Base-by-base conservation (phyloP, 2,329 filamentous ascomycete species). In the Penicillium sp. region DNA sequence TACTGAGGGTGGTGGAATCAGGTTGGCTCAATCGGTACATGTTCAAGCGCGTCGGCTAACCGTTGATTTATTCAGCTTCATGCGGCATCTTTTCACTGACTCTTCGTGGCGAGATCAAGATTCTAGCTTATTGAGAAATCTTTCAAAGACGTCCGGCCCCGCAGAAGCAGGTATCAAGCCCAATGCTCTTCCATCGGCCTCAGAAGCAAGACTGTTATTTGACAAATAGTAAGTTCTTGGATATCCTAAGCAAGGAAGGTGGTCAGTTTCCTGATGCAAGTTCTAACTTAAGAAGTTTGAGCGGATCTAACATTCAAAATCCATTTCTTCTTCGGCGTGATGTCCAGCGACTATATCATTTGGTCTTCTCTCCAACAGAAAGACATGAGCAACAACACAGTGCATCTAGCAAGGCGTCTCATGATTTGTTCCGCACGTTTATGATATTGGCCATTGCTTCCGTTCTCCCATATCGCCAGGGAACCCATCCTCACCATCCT, bases 361-460 rank as follows among this genome's bases (percentile, higher is more conserved):
- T 54, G 1, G 49, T 70, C 3, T 73, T 63, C 45, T 16, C 48
- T 5, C 14, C 42, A 3, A 14, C n/a, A 2, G 16, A 42, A 7
- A 22, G 32, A n/a, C 34, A 36, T n/a, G n/a, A 46, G 7, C 31
- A 48, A 38, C 31, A 11, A 8, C 40, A 14, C 8, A 9, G 3
- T 22, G 18, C 21, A 14, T 24, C 16, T 14, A 11, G 14, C 7
- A 24, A 42, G 18, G 14, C 22, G 6, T 29, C 31, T 14, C 68
- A 75, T 40, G 70, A 75, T 44, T 50, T 68, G 0, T 76, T 73
- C 52, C 64, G 69, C 0, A 51, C 69, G 2, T 73, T 72, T 44
- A 75, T 76, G 68, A 67, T 77, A 1, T 65, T 73, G 34, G 73
- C 73, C 0, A 68, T 76, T 3, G 70, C 69, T 1, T 67, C 72